A percentile compares a stretch with the other conserved stretches of the same genome.
Evolutionary conservation across 164 flowering plant genomes (phyloP).

Genomic region (Tinospora cordifolia): DNA sequence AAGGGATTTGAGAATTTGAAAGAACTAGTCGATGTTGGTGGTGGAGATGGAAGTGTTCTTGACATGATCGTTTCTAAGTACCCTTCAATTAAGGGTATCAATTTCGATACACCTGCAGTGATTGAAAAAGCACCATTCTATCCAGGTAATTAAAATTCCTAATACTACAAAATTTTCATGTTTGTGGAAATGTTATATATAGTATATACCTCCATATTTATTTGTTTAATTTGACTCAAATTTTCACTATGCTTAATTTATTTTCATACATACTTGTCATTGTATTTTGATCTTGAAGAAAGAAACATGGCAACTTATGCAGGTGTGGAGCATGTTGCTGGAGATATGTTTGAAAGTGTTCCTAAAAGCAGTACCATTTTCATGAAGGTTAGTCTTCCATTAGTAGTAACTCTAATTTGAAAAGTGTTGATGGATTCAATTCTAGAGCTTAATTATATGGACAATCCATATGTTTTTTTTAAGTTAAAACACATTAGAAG

Average conservation of each 20-base stretch:
- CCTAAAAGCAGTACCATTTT: conserved; percentile 80
- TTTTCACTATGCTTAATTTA: no score
- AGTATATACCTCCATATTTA: no score
- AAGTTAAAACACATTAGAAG: no score
- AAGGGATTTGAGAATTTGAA: conserved; percentile 27
- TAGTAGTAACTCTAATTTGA: neutral
- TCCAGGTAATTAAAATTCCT: conserved; percentile 1
- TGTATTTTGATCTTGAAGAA: neutral
- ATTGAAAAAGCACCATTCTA: neutral
- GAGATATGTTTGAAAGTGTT: conserved; percentile 79
- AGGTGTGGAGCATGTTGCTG: conserved; percentile 75
- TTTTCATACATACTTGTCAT: no score
- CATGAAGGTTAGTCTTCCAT: conserved; percentile 56
- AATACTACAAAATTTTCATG: no score
- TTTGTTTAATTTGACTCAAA: no score
- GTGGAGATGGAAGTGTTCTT: conserved; percentile 24
- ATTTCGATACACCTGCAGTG: conserved; percentile 18
- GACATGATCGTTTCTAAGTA: conserved; percentile 17
- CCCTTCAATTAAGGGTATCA: conserved; percentile 23
- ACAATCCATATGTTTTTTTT: no score
- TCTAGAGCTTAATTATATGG: no score
- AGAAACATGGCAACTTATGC: neutral
- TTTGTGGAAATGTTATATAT: no score
- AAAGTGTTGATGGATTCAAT: no score
- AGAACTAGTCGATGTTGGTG: conserved; percentile 25